Base-by-base conservation (phyloP, 2,329 filamentous ascomycete genomes). In the Gremmenia infestans region DNA sequence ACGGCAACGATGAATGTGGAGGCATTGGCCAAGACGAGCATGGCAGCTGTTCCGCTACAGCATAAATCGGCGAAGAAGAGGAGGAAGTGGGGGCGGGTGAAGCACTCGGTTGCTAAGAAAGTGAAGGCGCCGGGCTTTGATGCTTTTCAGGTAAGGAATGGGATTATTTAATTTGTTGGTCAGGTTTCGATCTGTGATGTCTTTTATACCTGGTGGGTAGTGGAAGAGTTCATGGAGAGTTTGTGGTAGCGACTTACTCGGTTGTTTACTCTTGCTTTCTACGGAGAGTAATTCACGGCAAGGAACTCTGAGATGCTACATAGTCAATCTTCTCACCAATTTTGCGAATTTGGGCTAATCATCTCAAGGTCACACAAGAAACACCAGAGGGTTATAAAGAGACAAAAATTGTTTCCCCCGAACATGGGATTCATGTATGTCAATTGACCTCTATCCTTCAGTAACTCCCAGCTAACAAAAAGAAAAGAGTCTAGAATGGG, bases 351-450 rank as follows among this genome's bases (percentile, higher is more conserved):
- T 8, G 8, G 9, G 36, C 35, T 50, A 25, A 50, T 28, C 2
- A 11, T n/a, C 5, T 2, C 22, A n/a, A 57, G 55, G n/a, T 53
- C 35, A 53, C 49, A 19, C 17, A 45, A 25, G 5, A 51, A 23
- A 36, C 47, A 12, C 37, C 43, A 3, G 42, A 43, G 11, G 48
- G 12, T 32, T 15, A 43, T 3, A 14, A 15, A 12, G 25, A 50
- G 12, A 50, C 28, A 17, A 36, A 47, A 15, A 46, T 56, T 28
- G 39, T 53, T 9, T 49, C 56, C 35, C 60, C 58, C 2, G 54
- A 59, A 17, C 46, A 35, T 22, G 58, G 58, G 7, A 63, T 63
- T n/a, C 60, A 61, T 49, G 60, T 61, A 48, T 39, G 53, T 52
- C 37, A 36, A 22, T 8, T 36, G 5, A 19, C 23, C 4, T 14